phyloP scores from a whole-genome alignment of 305 asterid genomes.

The Andrographis paniculata region DNA sequence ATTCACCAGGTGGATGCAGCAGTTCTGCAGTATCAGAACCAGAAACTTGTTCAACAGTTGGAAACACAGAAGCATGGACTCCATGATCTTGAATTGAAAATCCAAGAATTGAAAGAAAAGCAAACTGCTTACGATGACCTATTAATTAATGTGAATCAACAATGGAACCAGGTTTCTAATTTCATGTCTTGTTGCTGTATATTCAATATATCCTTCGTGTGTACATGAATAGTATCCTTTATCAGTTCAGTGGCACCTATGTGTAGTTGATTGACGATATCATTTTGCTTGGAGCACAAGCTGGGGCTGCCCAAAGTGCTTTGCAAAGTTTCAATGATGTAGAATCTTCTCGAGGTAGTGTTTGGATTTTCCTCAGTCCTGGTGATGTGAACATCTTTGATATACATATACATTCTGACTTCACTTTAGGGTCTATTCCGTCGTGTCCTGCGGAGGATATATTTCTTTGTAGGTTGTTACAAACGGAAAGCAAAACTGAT shows the following conservation, averaged over 20 bases:
- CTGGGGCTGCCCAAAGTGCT: constrained; percentile 51
- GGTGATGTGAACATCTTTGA: constrained; percentile 7
- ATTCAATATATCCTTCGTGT: constrained; percentile 8
- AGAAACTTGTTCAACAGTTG: constrained; percentile 83
- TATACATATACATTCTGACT: constrained; percentile 20
- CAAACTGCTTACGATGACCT: constrained; percentile 69
- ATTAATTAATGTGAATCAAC: constrained; percentile 60
- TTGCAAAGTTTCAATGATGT: constrained; percentile 44
- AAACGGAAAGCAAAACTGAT: constrained; percentile 30
- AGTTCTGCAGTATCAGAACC: constrained; percentile 93
- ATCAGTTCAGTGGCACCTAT: constrained; percentile 17
- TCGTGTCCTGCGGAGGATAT: constrained; percentile 79
- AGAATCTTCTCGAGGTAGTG: constrained; percentile 73
- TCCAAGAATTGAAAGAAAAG: constrained; percentile 56
- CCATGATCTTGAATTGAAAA: constrained; percentile 67
- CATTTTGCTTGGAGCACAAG: constrained; percentile 65
- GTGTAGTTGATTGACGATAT: constrained; percentile 71
- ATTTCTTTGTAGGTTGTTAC: constrained; percentile 73
- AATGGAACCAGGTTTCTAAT: constrained; percentile 77
- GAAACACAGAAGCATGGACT: constrained; percentile 78
- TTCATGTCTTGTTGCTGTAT: constrained; percentile 1
- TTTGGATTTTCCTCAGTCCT: constrained; percentile 14
- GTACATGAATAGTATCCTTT: constrained; percentile 16
- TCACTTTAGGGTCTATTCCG: constrained; percentile 61
- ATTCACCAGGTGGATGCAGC: constrained; percentile 79